Conservation (phyloP, 164 flowering plant genomes). For the Warburgia ugandensis region DNA sequence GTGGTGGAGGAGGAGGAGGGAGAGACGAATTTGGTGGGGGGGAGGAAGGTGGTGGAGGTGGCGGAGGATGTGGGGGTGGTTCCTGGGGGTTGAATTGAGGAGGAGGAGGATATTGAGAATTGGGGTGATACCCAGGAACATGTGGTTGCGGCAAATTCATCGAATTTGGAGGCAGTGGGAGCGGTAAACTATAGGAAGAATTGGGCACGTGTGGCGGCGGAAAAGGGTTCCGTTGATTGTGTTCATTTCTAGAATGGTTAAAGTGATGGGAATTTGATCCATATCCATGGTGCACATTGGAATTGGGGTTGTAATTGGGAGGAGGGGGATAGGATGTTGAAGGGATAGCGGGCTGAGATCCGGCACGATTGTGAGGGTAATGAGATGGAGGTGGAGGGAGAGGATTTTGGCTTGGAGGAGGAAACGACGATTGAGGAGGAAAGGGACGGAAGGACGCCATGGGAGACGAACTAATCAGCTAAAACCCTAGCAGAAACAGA, state of each 20-base stretch:
- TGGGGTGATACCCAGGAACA: slow-evolving; percentile 24
- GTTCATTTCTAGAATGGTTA: slow-evolving; percentile 24
- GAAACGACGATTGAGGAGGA: slow-evolving; percentile 39
- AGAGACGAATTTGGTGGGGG: slow-evolving; percentile 52
- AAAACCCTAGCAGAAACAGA: slow-evolving; percentile 1
- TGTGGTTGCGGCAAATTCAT: slow-evolving; percentile 18
- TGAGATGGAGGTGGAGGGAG: slow-evolving; percentile 23
- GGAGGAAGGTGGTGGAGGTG: slow-evolving; percentile 38
- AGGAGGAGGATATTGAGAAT: slow-evolving; percentile 27
- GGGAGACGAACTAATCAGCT: neutral
- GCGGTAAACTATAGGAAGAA: neutral
- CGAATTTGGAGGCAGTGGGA: slow-evolving; percentile 36
- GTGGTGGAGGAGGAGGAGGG: slow-evolving; percentile 44
- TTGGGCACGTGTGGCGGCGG: slow-evolving; percentile 22
- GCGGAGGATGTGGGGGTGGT: slow-evolving; percentile 18
- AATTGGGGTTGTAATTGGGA: slow-evolving; percentile 26
- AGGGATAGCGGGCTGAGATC: slow-evolving; percentile 16
- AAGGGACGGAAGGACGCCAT: slow-evolving; percentile 76
- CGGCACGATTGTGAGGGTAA: slow-evolving; percentile 32
- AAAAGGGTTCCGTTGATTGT: slow-evolving; percentile 31
- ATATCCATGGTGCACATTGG: slow-evolving; percentile 32
- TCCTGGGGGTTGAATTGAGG: slow-evolving; percentile 25
- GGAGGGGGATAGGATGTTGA: slow-evolving; percentile 18
- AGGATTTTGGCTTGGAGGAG: slow-evolving; percentile 35
- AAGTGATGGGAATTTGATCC: slow-evolving; percentile 24